These are phyloP conservation scores for Amylostereum areolatum DNA, from an alignment of 1,284 basidiomycete species.

Conservation along the genomic window DNA sequence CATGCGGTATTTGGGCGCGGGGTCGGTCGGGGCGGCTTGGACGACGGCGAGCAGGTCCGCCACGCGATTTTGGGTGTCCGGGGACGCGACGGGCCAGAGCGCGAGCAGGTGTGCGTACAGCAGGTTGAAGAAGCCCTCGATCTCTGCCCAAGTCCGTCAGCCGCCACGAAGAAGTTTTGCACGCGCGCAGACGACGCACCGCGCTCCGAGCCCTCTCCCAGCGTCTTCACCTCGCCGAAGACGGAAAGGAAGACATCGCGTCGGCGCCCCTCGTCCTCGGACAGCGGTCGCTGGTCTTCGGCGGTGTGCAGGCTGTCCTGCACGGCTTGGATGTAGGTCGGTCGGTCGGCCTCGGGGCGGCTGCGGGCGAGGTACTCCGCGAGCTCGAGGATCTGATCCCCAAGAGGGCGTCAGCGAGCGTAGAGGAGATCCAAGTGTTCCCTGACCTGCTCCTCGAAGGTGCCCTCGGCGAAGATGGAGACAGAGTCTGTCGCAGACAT, in stretches of 20 bases:
- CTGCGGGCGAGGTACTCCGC: constrained; percentile 71
- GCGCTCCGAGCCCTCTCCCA: constrained; percentile 72
- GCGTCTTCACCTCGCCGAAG: constrained; percentile 51
- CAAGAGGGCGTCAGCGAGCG: constrained; percentile 6
- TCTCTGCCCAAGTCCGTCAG: constrained; percentile 47
- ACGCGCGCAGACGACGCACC: constrained; percentile 36
- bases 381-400: constrained; percentile 67
- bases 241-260: constrained; percentile 53
- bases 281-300: constrained; percentile 42
- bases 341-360: constrained; percentile 63
- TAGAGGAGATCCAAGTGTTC: not conserved
- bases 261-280: constrained; percentile 42
- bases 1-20: constrained; percentile 66
- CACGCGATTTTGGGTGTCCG: constrained; percentile 49
- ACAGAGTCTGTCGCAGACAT: constrained; percentile 98
- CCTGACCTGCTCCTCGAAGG: constrained; percentile 78
- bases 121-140: constrained; percentile 84
- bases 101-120: constrained; percentile 64
- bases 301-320: constrained; percentile 50
- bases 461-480: constrained; percentile 83
- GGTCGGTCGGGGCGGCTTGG: constrained; percentile 43
- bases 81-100: constrained; percentile 46
- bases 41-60: constrained; percentile 49
- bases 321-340: constrained; percentile 61
- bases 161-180: not conserved